Base-by-base conservation (phyloP, 495 filamentous ascomycete genomes). In the Penicillium diatomitis region DNA sequence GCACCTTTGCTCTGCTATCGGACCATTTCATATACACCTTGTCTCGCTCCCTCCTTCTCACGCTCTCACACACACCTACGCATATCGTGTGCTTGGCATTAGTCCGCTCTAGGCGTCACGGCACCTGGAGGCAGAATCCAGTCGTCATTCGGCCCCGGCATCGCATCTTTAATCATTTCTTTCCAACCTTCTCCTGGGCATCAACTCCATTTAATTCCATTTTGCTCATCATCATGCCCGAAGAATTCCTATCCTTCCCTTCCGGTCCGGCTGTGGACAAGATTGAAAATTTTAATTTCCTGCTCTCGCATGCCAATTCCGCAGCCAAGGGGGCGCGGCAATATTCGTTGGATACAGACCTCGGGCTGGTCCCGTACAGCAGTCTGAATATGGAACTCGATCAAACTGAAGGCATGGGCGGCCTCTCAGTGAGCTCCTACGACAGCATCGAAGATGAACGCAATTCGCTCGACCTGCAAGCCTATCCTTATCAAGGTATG, bases 341-440 rank as follows among this genome's bases (percentile, higher is more conserved):
- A 29, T 71, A 73, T 46, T 72, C 71, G 2, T 70, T 74, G 47
- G 69, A 72, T 49, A 56, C 67, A 29, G 71, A 74, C 41, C 54
- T 64, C 28, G 64, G 62, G 51, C 59, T 70, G 58, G 62, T 64
- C 49, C 60, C 67, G 40, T 63, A 66, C 41, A 46, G 58, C 47
- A 68, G 65, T 41, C 49, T 67, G 52, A 68, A 63, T 48, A 70
- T 72, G 64, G 64, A 72, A 47, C 72, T 71, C 51, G 71, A 74
- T 48, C 71, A 70, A 40, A 72, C 71, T 4, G 71, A 74, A 49
- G 71, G 71, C 43, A 65, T 72, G 63, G 71, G 71, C 37, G 71
- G 71, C 12, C 51, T 74, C 8, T 74, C 71, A 10, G 71, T 74
- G 58, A 74, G 71, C 54, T 74, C 71, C 35, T 74, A 74, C 54